A percentile compares a stretch with the other conserved stretches of the same genome.
phyloP scores from a whole-genome alignment of 1,284 basidiomycete species.

The Anthracocystis panici-leucophaei region DNA sequence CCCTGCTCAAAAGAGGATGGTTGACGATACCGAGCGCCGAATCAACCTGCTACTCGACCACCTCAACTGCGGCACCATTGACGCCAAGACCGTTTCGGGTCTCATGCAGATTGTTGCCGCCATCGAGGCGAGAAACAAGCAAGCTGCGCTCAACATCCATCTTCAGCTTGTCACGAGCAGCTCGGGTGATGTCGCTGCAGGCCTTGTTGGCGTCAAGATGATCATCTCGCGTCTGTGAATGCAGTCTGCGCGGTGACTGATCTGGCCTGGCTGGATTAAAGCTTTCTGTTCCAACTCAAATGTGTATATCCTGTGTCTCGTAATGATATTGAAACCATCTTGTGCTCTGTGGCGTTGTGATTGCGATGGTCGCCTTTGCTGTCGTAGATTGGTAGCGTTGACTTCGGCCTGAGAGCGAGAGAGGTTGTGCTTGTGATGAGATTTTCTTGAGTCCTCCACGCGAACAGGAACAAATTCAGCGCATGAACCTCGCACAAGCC shows the following conservation, averaged over 20 bases:
- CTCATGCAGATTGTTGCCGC: slow-evolving; percentile 68
- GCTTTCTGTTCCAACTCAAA: slow-evolving; percentile 3
- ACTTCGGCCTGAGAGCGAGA: background rate
- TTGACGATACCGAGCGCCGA: slow-evolving; percentile 88
- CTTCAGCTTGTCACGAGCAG: slow-evolving; percentile 64
- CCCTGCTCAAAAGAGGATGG: slow-evolving; percentile 84
- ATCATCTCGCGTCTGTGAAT: slow-evolving; percentile 55
- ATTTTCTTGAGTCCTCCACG: background rate
- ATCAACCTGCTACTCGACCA: slow-evolving; percentile 89
- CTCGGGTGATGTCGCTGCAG: slow-evolving; percentile 61
- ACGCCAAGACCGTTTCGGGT: slow-evolving; percentile 56
- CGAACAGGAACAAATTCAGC: background rate
- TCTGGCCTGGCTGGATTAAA: background rate
- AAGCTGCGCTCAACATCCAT: slow-evolving; percentile 61
- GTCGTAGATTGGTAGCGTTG: background rate
- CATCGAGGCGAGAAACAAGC: slow-evolving; percentile 64
- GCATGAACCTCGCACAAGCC: slow-evolving; percentile 22
- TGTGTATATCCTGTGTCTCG: slow-evolving; percentile 23
- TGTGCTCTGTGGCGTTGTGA: background rate
- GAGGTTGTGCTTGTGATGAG: background rate
- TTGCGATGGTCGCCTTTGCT: background rate
- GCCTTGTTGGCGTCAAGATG: slow-evolving; percentile 67
- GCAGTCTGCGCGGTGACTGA: background rate
- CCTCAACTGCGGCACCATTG: slow-evolving; percentile 87
- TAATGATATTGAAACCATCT: background rate